These are phyloP conservation scores for Durusdinium trenchii DNA, from an alignment of 73 alveolate genomes.

Conservation along the genomic window DNA sequence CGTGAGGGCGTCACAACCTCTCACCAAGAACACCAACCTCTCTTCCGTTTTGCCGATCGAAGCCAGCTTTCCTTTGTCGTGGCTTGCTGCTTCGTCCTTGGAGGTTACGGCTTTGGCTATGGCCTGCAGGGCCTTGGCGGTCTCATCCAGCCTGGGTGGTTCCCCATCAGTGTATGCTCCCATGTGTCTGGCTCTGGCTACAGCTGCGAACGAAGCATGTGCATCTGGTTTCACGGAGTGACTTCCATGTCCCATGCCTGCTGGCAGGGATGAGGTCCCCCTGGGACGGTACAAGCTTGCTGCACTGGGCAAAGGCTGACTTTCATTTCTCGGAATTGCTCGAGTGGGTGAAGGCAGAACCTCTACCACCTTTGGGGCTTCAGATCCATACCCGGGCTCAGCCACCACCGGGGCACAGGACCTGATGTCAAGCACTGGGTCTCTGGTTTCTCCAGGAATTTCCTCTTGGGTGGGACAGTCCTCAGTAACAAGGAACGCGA, in stretches of 20 bases:
- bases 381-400: too few relatives aligned
- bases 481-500: neutral
- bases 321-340: too few relatives aligned
- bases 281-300: neutral
- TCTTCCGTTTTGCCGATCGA: neutral
- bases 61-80: neutral
- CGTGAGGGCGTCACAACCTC: slow-evolving; percentile 13
- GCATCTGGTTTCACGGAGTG: too few relatives aligned
- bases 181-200: neutral
- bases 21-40: neutral
- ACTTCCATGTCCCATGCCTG: neutral
- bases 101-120: neutral
- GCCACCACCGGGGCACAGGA: neutral
- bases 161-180: slow-evolving; percentile 32
- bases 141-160: slow-evolving; percentile 1
- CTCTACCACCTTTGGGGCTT: neutral
- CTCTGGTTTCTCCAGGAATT: neutral
- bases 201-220: neutral
- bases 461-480: neutral
- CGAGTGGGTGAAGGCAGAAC: neutral
- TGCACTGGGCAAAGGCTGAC: neutral
- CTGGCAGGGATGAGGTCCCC: neutral
- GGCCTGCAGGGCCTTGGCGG: slow-evolving; percentile 9
- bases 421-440: neutral
- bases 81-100: neutral